Evolutionary conservation across 306 rosid genomes (phyloP), one percentile per base, ranked within the genome.

Genomic region (Dryas octopetala): DNA sequence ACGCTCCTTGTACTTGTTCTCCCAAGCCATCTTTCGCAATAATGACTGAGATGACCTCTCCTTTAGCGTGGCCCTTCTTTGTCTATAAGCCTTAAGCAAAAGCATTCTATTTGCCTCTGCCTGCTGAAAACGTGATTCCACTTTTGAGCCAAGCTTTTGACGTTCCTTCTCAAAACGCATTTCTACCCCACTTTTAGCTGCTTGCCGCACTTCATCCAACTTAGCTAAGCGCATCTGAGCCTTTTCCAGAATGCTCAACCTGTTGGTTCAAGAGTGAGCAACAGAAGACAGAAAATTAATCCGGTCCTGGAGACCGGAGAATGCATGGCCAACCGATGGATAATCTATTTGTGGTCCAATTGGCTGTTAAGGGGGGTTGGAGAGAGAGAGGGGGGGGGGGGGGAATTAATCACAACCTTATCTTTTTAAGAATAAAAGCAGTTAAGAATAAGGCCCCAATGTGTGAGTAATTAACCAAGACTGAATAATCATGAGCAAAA

Each of bases 31-130:
- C 82, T 91, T 95, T 74, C 91, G 86, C 84, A 81, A 84, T 75
- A 90, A 81, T 26, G 96, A 86, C 79, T 90, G 89, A 79, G 97
- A 89, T 68, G 97, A 87, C 78, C 99, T 89, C 83, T 95, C 99
- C 83, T 86, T 92, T 61, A 85, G 77, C 40, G 91, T 85, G 62
- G 97, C 99, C 86, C 93, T 82, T 86, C 96, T 89, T 79, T 90
- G 99, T 74, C 85, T 81, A 79, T 65, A 80, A 74, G 98, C 92
- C 84, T 90, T 91, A 45, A 89, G 91, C 75, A 95, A 83, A 76
- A 74, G 96, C 93, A 89, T 81, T 85, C 97, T 87, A 86, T 95
- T 95, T 67, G 85, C 89, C 81, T 89, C 96, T 44, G 97, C 99
- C 88, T 92, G 90, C 81, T 89, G 96, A 83, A 89, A 89, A 59